phyloP scores from a whole-genome alignment of 2,329 filamentous ascomycete species.

The Tolypocladium sp. region DNA sequence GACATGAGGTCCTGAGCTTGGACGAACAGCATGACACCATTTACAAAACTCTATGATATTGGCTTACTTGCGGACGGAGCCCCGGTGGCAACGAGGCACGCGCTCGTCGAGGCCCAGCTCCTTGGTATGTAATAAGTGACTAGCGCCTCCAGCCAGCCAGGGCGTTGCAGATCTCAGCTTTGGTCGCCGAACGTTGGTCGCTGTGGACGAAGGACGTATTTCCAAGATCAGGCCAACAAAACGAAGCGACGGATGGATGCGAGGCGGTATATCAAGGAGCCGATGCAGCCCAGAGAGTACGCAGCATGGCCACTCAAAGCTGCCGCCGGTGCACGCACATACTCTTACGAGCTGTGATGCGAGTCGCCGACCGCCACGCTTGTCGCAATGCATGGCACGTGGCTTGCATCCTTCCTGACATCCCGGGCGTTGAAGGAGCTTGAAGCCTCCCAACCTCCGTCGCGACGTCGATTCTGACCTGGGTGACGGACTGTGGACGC shows the following conservation, averaged over 20 bases:
- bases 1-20: background rate
- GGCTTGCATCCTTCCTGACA: background rate
- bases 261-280: background rate
- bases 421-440: background rate
- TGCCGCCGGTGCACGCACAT: background rate
- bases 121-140: background rate
- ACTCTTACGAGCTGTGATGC: background rate
- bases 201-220: background rate
- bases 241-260: background rate
- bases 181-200: background rate
- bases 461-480: background rate
- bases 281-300: too few species aligned
- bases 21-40: background rate
- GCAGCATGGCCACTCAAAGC: background rate
- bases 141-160: background rate
- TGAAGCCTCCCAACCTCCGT: background rate
- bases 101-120: background rate
- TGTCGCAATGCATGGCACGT: background rate
- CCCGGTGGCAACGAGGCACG: background rate
- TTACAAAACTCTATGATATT: background rate
- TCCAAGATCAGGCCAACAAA: background rate
- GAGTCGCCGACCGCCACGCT: background rate
- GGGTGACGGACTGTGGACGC: background rate
- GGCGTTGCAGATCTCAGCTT: background rate
- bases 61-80: background rate